phyloP scores from a whole-genome alignment of 352 stramenopile species.

The Globisporangium polare region DNA sequence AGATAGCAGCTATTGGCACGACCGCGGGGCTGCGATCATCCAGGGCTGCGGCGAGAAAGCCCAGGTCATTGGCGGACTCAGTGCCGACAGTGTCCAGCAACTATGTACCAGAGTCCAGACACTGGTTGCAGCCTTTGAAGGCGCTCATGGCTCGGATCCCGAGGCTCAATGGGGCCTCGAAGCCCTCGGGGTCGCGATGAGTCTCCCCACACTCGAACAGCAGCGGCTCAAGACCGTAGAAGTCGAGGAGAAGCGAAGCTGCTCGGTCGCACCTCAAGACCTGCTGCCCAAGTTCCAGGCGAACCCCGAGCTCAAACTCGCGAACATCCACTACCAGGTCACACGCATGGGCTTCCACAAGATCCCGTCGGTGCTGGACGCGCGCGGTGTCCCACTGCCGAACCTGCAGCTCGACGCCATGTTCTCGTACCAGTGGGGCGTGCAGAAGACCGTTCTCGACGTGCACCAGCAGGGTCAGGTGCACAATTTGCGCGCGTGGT shows the following conservation, averaged over 20 bases:
- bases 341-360: conserved; percentile 25
- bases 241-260: neutral
- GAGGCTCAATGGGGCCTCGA: neutral
- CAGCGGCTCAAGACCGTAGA: neutral
- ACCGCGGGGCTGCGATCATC: conserved; percentile 1
- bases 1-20: neutral
- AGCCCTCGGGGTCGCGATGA: conserved; percentile 18
- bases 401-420: conserved; percentile 44
- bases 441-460: conserved; percentile 31
- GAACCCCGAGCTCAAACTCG: conserved; percentile 18
- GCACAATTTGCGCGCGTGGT: conserved; percentile 39
- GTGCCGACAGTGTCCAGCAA: neutral
- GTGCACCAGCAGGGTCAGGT: conserved; percentile 41
- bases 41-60: conserved; percentile 3
- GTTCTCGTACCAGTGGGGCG: conserved; percentile 60
- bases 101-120: conserved; percentile 1
- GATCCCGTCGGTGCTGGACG: conserved; percentile 35
- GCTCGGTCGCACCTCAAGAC: neutral
- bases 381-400: conserved; percentile 28
- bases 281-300: conserved; percentile 21
- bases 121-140: neutral
- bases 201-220: neutral
- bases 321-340: conserved; percentile 32
- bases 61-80: conserved; percentile 3
- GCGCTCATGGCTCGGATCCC: neutral